Base-by-base conservation (phyloP, 78 protist species). In the Dictyostelium capitatum region DNA sequence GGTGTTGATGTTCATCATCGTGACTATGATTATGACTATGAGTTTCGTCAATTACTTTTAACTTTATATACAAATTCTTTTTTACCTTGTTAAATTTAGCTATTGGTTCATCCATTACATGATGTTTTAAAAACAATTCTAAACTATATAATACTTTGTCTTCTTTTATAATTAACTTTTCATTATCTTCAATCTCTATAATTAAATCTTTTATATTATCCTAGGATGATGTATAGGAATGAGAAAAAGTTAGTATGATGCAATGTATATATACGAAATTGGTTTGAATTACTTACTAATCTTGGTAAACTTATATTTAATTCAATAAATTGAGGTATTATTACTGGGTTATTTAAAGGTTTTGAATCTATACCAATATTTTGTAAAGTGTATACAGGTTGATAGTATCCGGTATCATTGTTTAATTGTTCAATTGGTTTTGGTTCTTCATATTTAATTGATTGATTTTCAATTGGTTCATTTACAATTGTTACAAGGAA, bases 111-210 rank as follows among this genome's bases (percentile, higher is more conserved):
- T 81, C 89, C 25, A 64, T 77, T n/a, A 73, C 79, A 46, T 73
- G 51, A 73, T 73, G 79, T 73, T 73, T 73, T 73, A 73, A 73
- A 30, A 46, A 25, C n/a, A 73, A 25, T 46, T 47, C 46, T n/a
- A 73, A n/a, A 73, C 47, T 46, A 47, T 72, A 43, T 25, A 53
- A 37, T 32, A 56, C 23, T 14, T 54, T 79, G 15, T 54, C 57
- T 41, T 82, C 90, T 30, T 11, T 25, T 7, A 82, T 30, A 23
- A 47, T 43, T 73, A 83, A 47, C 20, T 32, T 30, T 54, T 83
- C 79, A 73, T 73, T 48, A 72, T 83, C 82, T 23, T 46, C 75
- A 56, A 83, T 56, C 15, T 83, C 91, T 53, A 83, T 37, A 37
- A 70, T 28, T 51, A 83, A 72, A 12, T 69, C 65, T 23, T 17